phyloP scores from a whole-genome alignment of 495 filamentous ascomycete species.

The Penicillium dipodomyicola region DNA sequence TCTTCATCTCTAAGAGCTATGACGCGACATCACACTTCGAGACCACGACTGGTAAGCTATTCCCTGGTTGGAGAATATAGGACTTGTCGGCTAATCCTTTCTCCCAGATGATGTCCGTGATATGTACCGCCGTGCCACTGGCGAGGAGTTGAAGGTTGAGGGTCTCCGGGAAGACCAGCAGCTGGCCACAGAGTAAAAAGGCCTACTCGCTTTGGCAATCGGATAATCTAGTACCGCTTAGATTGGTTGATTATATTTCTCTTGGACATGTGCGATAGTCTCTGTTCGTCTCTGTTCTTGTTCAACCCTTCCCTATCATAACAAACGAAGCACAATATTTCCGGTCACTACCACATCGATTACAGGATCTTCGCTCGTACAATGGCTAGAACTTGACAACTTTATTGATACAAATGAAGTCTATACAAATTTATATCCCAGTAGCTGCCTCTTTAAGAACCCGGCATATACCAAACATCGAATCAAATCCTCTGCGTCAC shows the following conservation, averaged over 20 bases:
- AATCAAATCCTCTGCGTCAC: conserved; percentile 27
- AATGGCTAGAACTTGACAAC: conserved; percentile 1
- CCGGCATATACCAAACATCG: background rate
- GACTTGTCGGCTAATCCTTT: conserved; percentile 6
- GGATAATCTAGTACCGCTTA: conserved; percentile 35
- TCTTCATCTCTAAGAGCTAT: conserved; percentile 98
- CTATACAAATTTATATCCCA: conserved; percentile 7
- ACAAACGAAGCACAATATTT: conserved; percentile 23
- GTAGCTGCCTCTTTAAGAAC: background rate
- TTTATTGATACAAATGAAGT: background rate
- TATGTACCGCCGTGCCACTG: conserved; percentile 83
- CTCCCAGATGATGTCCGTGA: conserved; percentile 81
- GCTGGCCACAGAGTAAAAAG: conserved; percentile 48
- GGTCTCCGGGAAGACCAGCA: conserved; percentile 53
- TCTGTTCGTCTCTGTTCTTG: conserved; percentile 23
- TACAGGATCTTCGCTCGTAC: conserved; percentile 4
- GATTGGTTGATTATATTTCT: conserved; percentile 34
- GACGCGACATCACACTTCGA: conserved; percentile 98
- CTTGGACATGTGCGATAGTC: conserved; percentile 30
- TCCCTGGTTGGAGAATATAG: background rate
- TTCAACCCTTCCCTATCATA: conserved; percentile 15
- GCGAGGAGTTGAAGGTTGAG: conserved; percentile 77
- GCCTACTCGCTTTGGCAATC: conserved; percentile 12
- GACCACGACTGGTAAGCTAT: conserved; percentile 66
- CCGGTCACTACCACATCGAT: conserved; percentile 5